phyloP scores from a whole-genome alignment of 768 basidiomycete genomes.

The Termitomyces titanicus region DNA sequence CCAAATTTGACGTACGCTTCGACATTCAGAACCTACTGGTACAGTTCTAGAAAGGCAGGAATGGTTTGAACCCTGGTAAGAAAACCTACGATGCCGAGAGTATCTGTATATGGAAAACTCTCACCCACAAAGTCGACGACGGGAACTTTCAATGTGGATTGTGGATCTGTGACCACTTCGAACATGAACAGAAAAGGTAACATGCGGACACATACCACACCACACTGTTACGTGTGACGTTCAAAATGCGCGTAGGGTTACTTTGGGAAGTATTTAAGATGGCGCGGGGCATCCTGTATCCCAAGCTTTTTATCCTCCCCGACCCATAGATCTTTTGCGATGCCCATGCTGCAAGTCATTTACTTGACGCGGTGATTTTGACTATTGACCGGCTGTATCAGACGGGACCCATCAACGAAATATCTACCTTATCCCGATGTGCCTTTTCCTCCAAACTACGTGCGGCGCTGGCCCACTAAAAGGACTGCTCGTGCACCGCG shows the following conservation, averaged over 20 bases:
- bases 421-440: constrained; percentile 70
- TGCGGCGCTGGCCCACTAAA: constrained; percentile 71
- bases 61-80: background rate
- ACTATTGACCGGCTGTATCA: constrained; percentile 20
- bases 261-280: constrained; percentile 10
- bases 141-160: background rate
- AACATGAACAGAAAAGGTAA: background rate
- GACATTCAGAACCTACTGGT: background rate
- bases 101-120: background rate
- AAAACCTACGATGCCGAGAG: background rate
- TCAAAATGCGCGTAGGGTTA: background rate
- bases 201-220: background rate
- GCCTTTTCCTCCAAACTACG: constrained; percentile 39
- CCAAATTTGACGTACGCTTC: background rate
- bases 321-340: constrained; percentile 9
- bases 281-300: background rate
- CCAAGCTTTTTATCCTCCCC: background rate
- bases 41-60: background rate
- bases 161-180: constrained; percentile 1
- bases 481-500: constrained; percentile 60
- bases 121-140: background rate
- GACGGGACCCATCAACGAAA: constrained; percentile 63
- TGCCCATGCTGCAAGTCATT: constrained; percentile 46
- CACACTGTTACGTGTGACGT: background rate
- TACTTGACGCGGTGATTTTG: background rate